Evolutionary conservation across 306 rosid species (phyloP).

Genomic region (Lupinus albus): DNA sequence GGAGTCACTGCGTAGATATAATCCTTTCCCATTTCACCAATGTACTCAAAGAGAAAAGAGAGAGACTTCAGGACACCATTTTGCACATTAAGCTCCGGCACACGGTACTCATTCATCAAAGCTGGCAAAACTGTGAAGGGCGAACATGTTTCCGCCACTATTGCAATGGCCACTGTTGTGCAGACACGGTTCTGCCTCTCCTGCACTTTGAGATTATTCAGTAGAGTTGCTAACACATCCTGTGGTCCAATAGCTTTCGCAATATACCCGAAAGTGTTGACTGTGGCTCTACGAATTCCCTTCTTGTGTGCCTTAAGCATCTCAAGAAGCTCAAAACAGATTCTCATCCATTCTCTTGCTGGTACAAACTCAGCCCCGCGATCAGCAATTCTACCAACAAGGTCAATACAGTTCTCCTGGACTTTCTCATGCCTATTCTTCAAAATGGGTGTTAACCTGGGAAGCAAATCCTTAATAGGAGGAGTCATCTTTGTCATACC

Average conservation of each 20-base stretch:
- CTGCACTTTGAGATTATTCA: constrained; percentile 76
- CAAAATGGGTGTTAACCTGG: constrained; percentile 74
- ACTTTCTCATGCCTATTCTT: constrained; percentile 83
- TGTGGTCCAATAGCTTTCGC: constrained; percentile 86
- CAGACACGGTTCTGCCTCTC: constrained; percentile 83
- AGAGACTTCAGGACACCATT: constrained; percentile 76
- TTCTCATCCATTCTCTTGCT: constrained; percentile 88
- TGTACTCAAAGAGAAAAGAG: constrained; percentile 76
- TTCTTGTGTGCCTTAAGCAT: constrained; percentile 85
- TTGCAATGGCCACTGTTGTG: constrained; percentile 78
- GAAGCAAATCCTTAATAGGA: constrained; percentile 78
- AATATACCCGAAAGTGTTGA: constrained; percentile 74
- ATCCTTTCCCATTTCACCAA: constrained; percentile 85
- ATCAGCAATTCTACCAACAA: constrained; percentile 79
- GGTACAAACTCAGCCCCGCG: constrained; percentile 89
- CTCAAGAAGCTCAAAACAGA: constrained; percentile 83
- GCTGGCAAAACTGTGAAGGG: constrained; percentile 82
- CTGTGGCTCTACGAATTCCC: constrained; percentile 76
- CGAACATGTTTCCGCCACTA: constrained; percentile 80
- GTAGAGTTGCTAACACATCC: constrained; percentile 68
- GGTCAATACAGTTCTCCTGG: constrained; percentile 80
- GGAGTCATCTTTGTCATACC: constrained; percentile 92
- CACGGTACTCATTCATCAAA: constrained; percentile 77
- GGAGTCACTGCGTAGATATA: constrained; percentile 80
- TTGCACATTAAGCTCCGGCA: constrained; percentile 80